Evolutionary conservation across 164 flowering plant species (phyloP).

Genomic region (Liriodendron chinense): DNA sequence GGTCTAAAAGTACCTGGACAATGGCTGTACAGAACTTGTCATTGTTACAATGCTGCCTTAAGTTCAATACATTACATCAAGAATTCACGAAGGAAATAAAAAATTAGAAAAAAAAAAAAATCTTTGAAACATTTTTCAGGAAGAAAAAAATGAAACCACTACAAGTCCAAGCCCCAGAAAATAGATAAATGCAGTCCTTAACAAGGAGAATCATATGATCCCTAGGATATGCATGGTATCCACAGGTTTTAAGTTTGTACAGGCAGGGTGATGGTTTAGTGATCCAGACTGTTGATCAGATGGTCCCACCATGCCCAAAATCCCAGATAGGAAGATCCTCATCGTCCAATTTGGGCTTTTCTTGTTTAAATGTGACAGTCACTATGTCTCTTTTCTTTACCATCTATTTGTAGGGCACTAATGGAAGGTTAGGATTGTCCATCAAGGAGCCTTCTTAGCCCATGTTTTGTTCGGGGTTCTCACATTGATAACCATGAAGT

Average conservation of each 20-base stretch:
- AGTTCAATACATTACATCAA: background rate
- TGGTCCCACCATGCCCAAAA: background rate
- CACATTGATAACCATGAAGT: too few species aligned
- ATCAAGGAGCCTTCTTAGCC: too few species aligned
- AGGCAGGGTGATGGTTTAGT: background rate
- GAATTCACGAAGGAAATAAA: background rate
- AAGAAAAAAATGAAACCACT: background rate
- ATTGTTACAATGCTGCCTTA: background rate
- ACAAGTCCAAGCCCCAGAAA: background rate
- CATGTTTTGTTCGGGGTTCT: too few species aligned
- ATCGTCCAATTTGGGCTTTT: background rate
- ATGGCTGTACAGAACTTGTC: constrained; percentile 44
- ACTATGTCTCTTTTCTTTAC: background rate
- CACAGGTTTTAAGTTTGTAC: too few species aligned
- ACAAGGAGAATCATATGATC: background rate
- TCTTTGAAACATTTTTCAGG: background rate
- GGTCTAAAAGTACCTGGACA: constrained; percentile 67
- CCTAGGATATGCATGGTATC: background rate
- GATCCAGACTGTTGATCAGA: background rate
- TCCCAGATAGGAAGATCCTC: too few species aligned
- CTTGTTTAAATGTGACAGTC: background rate
- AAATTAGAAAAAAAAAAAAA: background rate
- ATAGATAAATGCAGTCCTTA: background rate
- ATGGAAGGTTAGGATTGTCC: too few species aligned
- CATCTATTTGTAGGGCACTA: background rate